Base-by-base conservation (phyloP, 2,329 filamentous ascomycete species). In the Aphanocladium album region DNA sequence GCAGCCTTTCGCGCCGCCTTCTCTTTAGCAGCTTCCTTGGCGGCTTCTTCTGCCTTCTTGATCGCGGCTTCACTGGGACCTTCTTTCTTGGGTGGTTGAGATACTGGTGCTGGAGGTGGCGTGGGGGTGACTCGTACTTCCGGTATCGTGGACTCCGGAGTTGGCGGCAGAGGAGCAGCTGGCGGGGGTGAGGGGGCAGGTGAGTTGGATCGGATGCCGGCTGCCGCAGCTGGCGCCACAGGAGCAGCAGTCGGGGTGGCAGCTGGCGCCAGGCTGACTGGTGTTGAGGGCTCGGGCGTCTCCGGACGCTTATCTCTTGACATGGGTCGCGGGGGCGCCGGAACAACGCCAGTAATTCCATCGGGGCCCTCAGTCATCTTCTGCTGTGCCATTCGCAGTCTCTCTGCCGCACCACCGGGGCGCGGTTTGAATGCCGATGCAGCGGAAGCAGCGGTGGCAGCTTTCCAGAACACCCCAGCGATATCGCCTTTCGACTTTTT, bases 341-440 rank as follows among this genome's bases (percentile, higher is more conserved):
- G 90, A 23, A 97, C 89, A 41, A 97, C 93, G 43, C 88, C 85
- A 14, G 89, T 96, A 65, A 97, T 96, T 2, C 93, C 93, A 76
- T 97, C 93, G 7, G 91, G 89, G 5, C 89, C 91, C 25, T 89
- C 84, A 3, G 75, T 76, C n/a, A 74, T 73, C 60, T 83, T 85
- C 64, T 77, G 79, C 60, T 85, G 82, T 39, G 82, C 79, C 56
- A 87, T 84, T 60, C 89, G 80, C 57, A 96, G 77, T 56, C 89
- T 88, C 63, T 96, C 91, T 56, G 87, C 92, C 23, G 91, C 93
- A 64, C 93, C 93, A 61, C 93, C 93, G 37, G 88, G 87, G 61
- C 93, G 86, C 21, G 93, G 93, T 69, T 93, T 96, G 77, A 98
- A 98, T 9, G 76, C 76, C 14, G 70, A 70, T 1, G 82, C 82